These are phyloP conservation scores for Dalbergia cochinchinensis DNA, from an alignment of 306 rosid genomes.

Conservation along the genomic window DNA sequence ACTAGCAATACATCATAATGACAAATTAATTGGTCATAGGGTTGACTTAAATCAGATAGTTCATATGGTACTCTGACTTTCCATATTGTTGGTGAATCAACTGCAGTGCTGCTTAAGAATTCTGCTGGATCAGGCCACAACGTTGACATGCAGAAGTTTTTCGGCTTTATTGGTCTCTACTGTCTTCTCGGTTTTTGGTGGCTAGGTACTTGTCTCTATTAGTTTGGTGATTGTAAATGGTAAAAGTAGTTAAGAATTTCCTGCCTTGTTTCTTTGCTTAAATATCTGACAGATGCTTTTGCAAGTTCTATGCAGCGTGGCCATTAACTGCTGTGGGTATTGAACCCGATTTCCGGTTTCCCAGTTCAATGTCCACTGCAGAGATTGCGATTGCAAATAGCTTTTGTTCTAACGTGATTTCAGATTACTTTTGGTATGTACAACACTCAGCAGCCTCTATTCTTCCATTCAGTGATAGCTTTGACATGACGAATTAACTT, in stretches of 20 bases:
- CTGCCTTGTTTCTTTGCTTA: constrained; percentile 3
- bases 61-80: background rate
- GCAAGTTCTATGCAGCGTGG: constrained; percentile 62
- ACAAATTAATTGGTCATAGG: background rate
- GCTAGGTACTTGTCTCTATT: constrained; percentile 56
- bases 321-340: constrained; percentile 75
- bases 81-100: constrained; percentile 33
- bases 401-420: constrained; percentile 65
- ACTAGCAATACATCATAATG: constrained; percentile 18
- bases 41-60: background rate
- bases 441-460: constrained; percentile 26
- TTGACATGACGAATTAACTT: no score
- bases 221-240: constrained; percentile 21
- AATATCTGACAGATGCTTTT: constrained; percentile 20
- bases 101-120: constrained; percentile 72
- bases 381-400: constrained; percentile 70
- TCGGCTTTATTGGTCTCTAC: constrained; percentile 80
- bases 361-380: constrained; percentile 55
- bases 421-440: constrained; percentile 76
- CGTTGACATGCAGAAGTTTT: constrained; percentile 75
- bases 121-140: constrained; percentile 72
- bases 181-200: constrained; percentile 80
- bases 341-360: constrained; percentile 63
- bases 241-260: constrained; percentile 9
- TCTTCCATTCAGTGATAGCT: background rate